Percentiles rank a stretch among this genome's conserved stretches.
Evolutionary conservation across 2,329 filamentous ascomycete species (phyloP).

Genomic region (Paecilomyces variotii): DNA sequence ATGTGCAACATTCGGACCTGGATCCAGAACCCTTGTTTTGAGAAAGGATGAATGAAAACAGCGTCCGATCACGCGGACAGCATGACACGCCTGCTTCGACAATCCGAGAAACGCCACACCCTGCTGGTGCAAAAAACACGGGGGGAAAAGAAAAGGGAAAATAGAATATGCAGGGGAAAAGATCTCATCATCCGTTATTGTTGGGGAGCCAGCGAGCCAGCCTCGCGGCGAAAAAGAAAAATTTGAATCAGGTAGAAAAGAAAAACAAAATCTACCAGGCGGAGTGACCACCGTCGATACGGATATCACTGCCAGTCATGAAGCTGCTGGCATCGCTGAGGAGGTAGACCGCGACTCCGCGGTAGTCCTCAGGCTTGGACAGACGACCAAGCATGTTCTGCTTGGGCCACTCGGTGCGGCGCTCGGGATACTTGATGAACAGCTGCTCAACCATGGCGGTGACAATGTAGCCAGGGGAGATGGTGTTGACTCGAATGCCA

Average conservation of each 20-base stretch:
- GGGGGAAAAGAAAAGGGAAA: constrained; percentile 19
- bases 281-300: constrained; percentile 47
- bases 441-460: constrained; percentile 39
- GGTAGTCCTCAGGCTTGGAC: constrained; percentile 61
- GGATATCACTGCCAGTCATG: constrained; percentile 48
- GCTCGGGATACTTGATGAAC: constrained; percentile 58
- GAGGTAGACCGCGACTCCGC: constrained; percentile 45
- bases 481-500: constrained; percentile 43
- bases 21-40: not conserved
- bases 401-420: constrained; percentile 72
- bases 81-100: not conserved
- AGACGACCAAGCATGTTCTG: constrained; percentile 77
- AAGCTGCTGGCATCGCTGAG: constrained; percentile 45
- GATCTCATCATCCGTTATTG: not conserved
- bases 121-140: constrained; percentile 29
- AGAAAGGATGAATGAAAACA: not conserved
- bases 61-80: not conserved
- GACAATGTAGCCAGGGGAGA: constrained; percentile 41
- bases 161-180: constrained; percentile 4
- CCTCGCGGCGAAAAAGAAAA: not conserved
- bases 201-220: not conserved
- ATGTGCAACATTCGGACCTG: not conserved
- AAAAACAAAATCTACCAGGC: constrained; percentile 39
- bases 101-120: not conserved
- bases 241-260: not conserved